phyloP scores from a whole-genome alignment of 257 asterid genomes.

The Echium plantagineum region DNA sequence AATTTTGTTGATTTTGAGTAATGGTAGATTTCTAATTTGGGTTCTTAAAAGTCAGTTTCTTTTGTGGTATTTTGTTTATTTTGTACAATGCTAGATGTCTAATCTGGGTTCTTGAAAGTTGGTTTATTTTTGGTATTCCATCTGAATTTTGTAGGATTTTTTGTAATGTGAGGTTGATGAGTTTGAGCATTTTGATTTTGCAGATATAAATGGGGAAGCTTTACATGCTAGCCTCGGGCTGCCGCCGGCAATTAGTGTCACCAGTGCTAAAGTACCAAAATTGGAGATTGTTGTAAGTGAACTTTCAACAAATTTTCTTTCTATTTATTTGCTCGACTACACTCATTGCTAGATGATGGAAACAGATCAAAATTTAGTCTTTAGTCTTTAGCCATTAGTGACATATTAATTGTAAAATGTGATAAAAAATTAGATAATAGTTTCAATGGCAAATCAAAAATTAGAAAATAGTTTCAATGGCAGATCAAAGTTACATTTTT shows the following conservation, averaged over 20 bases:
- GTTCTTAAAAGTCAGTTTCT: too few relatives aligned
- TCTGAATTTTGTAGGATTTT: not conserved
- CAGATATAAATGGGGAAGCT: slow-evolving; percentile 91
- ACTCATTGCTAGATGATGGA: not conserved
- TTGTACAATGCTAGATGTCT: too few relatives aligned
- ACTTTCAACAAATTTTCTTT: not conserved
- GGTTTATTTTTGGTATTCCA: too few relatives aligned
- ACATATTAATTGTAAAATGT: not conserved
- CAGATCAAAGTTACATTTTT: not conserved
- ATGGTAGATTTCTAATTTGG: too few relatives aligned
- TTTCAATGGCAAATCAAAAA: not conserved
- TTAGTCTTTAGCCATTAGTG: not conserved
- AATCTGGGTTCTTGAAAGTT: too few relatives aligned
- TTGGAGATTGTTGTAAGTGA: slow-evolving; percentile 81
- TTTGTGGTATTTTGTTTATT: too few relatives aligned
- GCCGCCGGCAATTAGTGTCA: slow-evolving; percentile 85
- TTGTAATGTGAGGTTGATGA: not conserved
- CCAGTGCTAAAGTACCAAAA: slow-evolving; percentile 85
- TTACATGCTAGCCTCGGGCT: slow-evolving; percentile 93
- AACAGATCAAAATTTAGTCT: not conserved
- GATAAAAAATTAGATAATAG: not conserved
- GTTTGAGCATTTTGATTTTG: slow-evolving; percentile 3
- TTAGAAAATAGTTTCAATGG: too few relatives aligned
- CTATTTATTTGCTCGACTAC: not conserved
- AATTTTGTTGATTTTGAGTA: too few relatives aligned